Evolutionary conservation across 306 rosid species (phyloP), one percentile per base, ranked within the genome.

Genomic region (Vachellia collinsii): DNA sequence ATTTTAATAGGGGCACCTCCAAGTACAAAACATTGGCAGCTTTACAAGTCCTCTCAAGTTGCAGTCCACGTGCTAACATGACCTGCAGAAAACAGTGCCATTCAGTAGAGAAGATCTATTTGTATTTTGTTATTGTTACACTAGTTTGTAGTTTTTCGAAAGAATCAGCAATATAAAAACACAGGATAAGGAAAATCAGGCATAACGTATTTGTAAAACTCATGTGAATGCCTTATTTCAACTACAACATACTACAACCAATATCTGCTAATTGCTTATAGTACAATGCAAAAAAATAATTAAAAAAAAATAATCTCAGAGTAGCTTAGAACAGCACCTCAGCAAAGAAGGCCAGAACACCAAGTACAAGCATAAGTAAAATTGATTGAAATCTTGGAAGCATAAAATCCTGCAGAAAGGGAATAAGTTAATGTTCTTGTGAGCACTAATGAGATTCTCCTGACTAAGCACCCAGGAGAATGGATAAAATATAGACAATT

Each of bases 41-140:
- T 90, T 85, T 92, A 74, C 89, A 80, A n/a, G 90, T 90, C 84
- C 88, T 91, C 89, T 92, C 98, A 65, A 94, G 92, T 85, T 94
- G 98, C 72, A 92, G 91, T 73, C 91, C 98, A 3, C 94, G 92
- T 13, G 97, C 92, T 79, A 89, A 84, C 82, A 86, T 84, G 68
- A 85, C 92, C 98, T 92, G 87, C 88, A 79, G 74, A 39, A 58
- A 19, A 47, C 14, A 54, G 48, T 38, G 11, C 48, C 48, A 67
- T 56, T 22, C 37, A 22, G 63, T 17, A 50, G 56, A 53, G 17
- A 25, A 71, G 69, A 38, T 11, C 19, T 69, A 42, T 37, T 22
- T 65, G 29, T 8, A 7, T 56, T 20, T 56, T 56, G 34, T 9
- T 20, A 20, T 20, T 20, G 66, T 43, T 36, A 34, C 71, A 29